Conservation (phyloP, 805 yeast species). For the Candida glaebosa region DNA sequence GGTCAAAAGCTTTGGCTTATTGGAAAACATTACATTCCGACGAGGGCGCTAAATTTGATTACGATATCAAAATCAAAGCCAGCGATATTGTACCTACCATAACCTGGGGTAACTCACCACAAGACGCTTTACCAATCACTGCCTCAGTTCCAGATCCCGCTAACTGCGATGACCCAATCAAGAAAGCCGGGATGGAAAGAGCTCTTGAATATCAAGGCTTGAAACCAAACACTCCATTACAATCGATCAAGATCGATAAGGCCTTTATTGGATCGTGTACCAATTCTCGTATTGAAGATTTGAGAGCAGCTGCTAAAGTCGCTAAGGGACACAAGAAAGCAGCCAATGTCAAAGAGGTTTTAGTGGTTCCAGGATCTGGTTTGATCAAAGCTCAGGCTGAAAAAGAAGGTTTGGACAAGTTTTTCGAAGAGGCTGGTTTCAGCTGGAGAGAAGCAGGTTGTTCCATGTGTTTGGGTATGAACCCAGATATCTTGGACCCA, state of each 20-base stretch:
- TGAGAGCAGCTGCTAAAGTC: conserved; percentile 91
- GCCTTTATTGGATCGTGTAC: conserved; percentile 98
- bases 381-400: conserved; percentile 92
- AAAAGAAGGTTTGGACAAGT: conserved; percentile 87
- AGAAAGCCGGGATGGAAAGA: conserved; percentile 81
- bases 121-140: conserved; percentile 94
- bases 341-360: conserved; percentile 69
- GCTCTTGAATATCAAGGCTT: conserved; percentile 93
- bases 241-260: conserved; percentile 78
- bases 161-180: conserved; percentile 64
- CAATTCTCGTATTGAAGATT: conserved; percentile 94
- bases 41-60: conserved; percentile 85
- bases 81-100: conserved; percentile 90
- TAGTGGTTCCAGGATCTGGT: conserved; percentile 98
- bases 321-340: conserved; percentile 90
- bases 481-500: conserved; percentile 94
- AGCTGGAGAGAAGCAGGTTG: conserved; percentile 99
- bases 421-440: conserved; percentile 89
- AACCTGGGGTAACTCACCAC: conserved; percentile 99
- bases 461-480: conserved; percentile 99
- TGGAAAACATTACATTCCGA: conserved; percentile 90
- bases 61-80: conserved; percentile 77
- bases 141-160: conserved; percentile 89
- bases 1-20: conserved; percentile 90
- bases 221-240: conserved; percentile 73